Base-by-base conservation (phyloP, 2,329 filamentous ascomycete genomes). In the Emergomyces orientalis region DNA sequence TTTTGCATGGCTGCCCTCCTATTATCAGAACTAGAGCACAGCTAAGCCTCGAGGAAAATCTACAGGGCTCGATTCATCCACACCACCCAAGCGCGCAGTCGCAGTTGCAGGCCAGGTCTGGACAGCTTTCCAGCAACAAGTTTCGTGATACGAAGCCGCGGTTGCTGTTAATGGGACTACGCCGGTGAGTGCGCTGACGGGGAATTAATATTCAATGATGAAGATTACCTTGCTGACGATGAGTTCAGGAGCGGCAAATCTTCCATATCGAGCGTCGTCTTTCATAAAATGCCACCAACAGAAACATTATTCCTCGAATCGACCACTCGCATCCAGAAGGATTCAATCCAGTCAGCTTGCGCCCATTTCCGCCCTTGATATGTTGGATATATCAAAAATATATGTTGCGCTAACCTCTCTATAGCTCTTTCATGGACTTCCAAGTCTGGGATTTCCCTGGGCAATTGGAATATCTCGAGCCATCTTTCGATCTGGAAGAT, bases 381-480 rank as follows among this genome's bases (percentile, higher is more conserved):
- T 30, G 14, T 3, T 32, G n/a, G 41, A 32, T 61, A 25, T 52
- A 62, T 39, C 27, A 22, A 63, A 47, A 19, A n/a, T 43, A 43
- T 3, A 14, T 62, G 32, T 62, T 62, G 61, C 52, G 56, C 30
- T 37, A 41, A n/a, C n/a, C 27, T 52, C 45, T 41, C 13, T 63
- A 25, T 63, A 97, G 91, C 69, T 97, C 94, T 2, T 97, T 99
- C 74, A 97, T 97, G 91, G 93, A 97, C 73, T 97, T 97, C 69
- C 93, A 97, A 77, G 90, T 97, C 57, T 97, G 92, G 90, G 94
- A 99, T 73, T 92, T 99, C 63, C 94, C 94, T 1, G 92, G 93
- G 30, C 92, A 97, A 76, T 86, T 97, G 67, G 90, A 97, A 77
- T 95, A 96, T 70, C 87, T 95, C 64, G 91, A 94, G 71, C 87